phyloP scores from a whole-genome alignment of 2,329 filamentous ascomycete species.

The Alternaria rosae region DNA sequence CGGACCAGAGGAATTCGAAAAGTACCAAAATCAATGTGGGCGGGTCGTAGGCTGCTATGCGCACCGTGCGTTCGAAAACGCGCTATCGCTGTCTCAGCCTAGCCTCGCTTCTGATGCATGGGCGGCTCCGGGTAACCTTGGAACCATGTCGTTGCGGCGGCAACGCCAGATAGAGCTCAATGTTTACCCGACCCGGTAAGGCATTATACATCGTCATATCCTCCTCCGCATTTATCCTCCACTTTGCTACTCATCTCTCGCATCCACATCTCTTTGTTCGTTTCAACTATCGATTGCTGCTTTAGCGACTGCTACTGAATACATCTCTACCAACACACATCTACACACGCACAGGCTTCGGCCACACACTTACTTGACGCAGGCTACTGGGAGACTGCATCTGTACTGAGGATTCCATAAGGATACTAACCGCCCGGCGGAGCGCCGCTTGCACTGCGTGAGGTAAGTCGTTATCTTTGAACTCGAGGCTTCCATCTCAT shows the following conservation, averaged over 20 bases:
- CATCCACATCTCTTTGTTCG: slow-evolving; percentile 31
- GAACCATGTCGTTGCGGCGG: slow-evolving; percentile 3
- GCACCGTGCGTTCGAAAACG: not conserved
- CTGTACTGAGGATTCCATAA: slow-evolving; percentile 56
- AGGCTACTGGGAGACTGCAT: slow-evolving; percentile 50
- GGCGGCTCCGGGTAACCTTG: slow-evolving; percentile 1
- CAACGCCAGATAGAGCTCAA: slow-evolving; percentile 11
- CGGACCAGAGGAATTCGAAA: slow-evolving; percentile 14
- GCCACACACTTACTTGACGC: slow-evolving; percentile 48
- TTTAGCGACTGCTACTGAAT: slow-evolving; percentile 17
- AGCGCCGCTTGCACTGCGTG: slow-evolving; percentile 82
- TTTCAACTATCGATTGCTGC: slow-evolving; percentile 24
- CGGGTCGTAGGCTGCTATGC: slow-evolving; percentile 21
- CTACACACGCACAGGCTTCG: slow-evolving; percentile 37
- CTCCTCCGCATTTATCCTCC: slow-evolving; percentile 31
- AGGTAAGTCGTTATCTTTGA: slow-evolving; percentile 61
- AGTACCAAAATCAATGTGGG: slow-evolving; percentile 35
- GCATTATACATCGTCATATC: slow-evolving; percentile 38
- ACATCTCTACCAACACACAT: slow-evolving; percentile 13
- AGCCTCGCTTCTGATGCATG: not conserved
- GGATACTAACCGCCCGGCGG: slow-evolving; percentile 71
- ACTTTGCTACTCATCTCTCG: slow-evolving; percentile 31
- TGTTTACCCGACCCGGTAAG: slow-evolving; percentile 35
- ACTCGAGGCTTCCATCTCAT: not conserved
- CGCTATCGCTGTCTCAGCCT: not conserved